Evolutionary conservation across 331 rosid species (phyloP).

Genomic region (Malus hybrid): DNA sequence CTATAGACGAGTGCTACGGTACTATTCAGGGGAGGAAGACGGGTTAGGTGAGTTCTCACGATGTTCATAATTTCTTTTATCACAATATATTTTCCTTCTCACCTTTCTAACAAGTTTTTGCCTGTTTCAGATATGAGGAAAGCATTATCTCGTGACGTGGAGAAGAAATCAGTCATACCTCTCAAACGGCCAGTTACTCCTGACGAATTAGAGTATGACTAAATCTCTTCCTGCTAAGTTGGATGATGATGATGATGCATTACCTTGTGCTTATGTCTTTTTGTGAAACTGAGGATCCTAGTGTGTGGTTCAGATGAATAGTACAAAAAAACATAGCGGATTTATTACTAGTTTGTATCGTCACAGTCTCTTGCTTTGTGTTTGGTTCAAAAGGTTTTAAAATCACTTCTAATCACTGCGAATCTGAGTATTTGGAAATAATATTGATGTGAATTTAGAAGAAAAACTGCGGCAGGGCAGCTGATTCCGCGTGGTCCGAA

Average conservation of each 20-base stretch:
- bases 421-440: too few relatives aligned
- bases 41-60: conserved; percentile 58
- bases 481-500: too few relatives aligned
- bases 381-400: too few relatives aligned
- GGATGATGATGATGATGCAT: conserved; percentile 3
- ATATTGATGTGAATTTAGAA: too few relatives aligned
- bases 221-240: conserved; percentile 4
- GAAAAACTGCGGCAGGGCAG: too few relatives aligned
- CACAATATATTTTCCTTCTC: not conserved
- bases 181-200: conserved; percentile 89
- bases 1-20: conserved; percentile 80
- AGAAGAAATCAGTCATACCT: conserved; percentile 80
- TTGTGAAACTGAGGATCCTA: not conserved
- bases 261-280: not conserved
- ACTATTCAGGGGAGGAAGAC: conserved; percentile 94
- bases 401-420: too few relatives aligned
- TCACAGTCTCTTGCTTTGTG: too few relatives aligned
- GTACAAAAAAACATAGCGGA: not conserved
- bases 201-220: conserved; percentile 89
- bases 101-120: conserved; percentile 1
- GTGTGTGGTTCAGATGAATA: not conserved
- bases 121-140: conserved; percentile 80
- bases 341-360: not conserved
- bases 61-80: not conserved
- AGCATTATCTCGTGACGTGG: conserved; percentile 86